Base-by-base conservation (phyloP, 169 alveolate species). In the Perkinsus olseni region DNA sequence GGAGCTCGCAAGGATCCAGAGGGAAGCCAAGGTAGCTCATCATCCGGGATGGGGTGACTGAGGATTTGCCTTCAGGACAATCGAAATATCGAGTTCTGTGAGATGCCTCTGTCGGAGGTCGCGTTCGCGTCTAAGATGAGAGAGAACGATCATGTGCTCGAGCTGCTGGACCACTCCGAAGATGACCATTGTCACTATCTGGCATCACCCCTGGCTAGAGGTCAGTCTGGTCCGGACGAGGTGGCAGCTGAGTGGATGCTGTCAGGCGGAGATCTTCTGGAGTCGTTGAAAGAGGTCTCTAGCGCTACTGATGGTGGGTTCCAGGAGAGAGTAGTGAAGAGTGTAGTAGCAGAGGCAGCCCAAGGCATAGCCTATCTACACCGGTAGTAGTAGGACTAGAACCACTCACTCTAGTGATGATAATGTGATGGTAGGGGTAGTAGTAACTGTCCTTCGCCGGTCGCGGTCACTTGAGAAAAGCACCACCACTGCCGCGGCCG, bases 151-250 rank as follows among this genome's bases (percentile, higher is more conserved):
- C 21, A 91, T 38, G 74, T 38, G 4, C 21, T 38, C 31, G 50
- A 39, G 92, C 92, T 40, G 62, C 37, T 38, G 92, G 74, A 31
- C 74, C 93, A 91, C 74, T 48, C 74, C 91, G 93, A 91, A 45
- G 93, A 91, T 62, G 91, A 91, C 51, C 74, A 48, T 40, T 91
- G 93, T 34, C 91, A 48, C 34, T 91, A 91, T 45, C 38, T 91
- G 3, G 93, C 74, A 11, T 91, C 74, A 38, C 51, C 62, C 50
- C 20, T 91, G 91, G 93, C 93, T 0, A 8, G 82, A 62, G 82
- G 82, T 62, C 82, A 24, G 82, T 3, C 31, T 62, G 13, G 82
- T 62, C 8, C 1, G 31, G 4, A 21, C 17, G 82, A 28, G 82
- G 13, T 13, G 82, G 82, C 31, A 45, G 62, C n/a, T n/a, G n/a